Evolutionary conservation across 257 asterid species (phyloP).

Genomic region (Linaria vulgaris): DNA sequence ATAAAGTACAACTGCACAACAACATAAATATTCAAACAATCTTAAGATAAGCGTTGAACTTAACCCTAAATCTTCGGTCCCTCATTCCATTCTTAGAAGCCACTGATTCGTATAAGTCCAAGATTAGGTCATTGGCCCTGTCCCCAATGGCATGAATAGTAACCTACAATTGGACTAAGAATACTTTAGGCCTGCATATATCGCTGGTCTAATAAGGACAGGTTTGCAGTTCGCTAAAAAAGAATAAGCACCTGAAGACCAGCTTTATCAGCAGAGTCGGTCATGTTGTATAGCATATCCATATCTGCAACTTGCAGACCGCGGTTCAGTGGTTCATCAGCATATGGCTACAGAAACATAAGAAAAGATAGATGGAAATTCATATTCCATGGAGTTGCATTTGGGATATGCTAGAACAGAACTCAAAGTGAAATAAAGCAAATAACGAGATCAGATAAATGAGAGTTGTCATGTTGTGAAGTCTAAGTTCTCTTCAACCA

Average conservation of each 20-base stretch:
- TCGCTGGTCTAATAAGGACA: constrained; percentile 4
- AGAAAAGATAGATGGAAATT: background rate
- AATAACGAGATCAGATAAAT: constrained; percentile 3
- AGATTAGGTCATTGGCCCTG: constrained; percentile 74
- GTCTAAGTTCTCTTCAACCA: background rate
- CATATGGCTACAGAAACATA: constrained; percentile 63
- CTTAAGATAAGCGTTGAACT: constrained; percentile 25
- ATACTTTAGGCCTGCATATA: constrained; percentile 14
- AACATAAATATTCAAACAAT: constrained; percentile 23
- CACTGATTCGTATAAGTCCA: constrained; percentile 79
- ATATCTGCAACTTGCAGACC: constrained; percentile 75
- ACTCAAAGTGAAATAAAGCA: constrained; percentile 12
- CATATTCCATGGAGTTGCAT: background rate
- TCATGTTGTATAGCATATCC: constrained; percentile 58
- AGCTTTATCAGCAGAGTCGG: constrained; percentile 69
- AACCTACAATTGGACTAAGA: constrained; percentile 48
- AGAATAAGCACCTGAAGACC: constrained; percentile 77
- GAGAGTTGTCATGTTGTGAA: background rate
- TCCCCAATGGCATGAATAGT: constrained; percentile 98
- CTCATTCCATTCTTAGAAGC: constrained; percentile 59
- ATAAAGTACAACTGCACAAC: constrained; percentile 8
- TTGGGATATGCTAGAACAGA: no score
- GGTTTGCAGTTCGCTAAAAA: constrained; percentile 20
- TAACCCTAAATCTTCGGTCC: constrained; percentile 89
- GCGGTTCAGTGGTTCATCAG: constrained; percentile 64